Conservation (phyloP, 345 rosid genomes). For the rapeseed (Brassica napus) region Da-Ae NC_063437.1:1502001-1502500, state of each 20-base stretch:
- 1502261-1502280: constrained; percentile 81
- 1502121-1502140: constrained; percentile 57
- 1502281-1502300: constrained; percentile 91
- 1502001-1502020: constrained; percentile 84
- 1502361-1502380: constrained; percentile 4
- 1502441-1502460: constrained; percentile 91
- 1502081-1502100: constrained; percentile 85
- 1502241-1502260: constrained; percentile 67
- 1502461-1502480: constrained; percentile 93
- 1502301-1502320: constrained; percentile 96
- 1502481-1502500: constrained; percentile 95
- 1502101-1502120: constrained; percentile 85
- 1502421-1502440: constrained; percentile 52
- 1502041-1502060: constrained; percentile 76
- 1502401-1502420: not conserved
- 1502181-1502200: constrained; percentile 14
- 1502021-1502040: constrained; percentile 98
- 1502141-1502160: not conserved
- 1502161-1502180: not conserved
- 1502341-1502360: constrained; percentile 87
- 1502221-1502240: constrained; percentile 72
- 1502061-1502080: constrained; percentile 78
- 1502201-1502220: constrained; percentile 98
- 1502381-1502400: not conserved
- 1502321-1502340: constrained; percentile 89